phyloP scores from a whole-genome alignment of 2,329 filamentous ascomycete species.

The Colletotrichum graminicola region DNA sequence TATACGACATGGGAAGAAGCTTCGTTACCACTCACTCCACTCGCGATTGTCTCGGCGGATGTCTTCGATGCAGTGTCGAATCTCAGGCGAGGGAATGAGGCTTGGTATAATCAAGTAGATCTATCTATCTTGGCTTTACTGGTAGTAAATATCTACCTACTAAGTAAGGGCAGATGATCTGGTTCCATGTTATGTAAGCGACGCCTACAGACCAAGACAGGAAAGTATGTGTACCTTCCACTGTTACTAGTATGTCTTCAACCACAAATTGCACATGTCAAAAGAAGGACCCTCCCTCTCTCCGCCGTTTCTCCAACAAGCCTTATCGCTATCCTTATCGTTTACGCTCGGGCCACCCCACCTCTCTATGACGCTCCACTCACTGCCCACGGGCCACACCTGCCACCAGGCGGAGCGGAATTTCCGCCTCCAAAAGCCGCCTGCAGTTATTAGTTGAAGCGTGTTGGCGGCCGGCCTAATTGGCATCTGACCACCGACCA shows the following conservation, averaged over 20 bases:
- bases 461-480: slow-evolving; percentile 16
- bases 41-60: neutral
- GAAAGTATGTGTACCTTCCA: too few species aligned
- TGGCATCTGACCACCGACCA: slow-evolving; percentile 40
- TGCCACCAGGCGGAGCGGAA: slow-evolving; percentile 38
- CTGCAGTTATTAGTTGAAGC: slow-evolving; percentile 17
- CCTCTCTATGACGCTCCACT: slow-evolving; percentile 37
- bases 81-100: neutral
- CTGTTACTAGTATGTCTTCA: neutral
- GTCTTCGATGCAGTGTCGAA: neutral
- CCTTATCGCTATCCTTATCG: slow-evolving; percentile 32
- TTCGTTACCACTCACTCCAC: neutral
- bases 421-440: slow-evolving; percentile 28
- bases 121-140: neutral
- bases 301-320: slow-evolving; percentile 21
- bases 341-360: slow-evolving; percentile 21
- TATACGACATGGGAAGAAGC: slow-evolving; percentile 1
- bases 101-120: too few species aligned
- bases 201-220: neutral
- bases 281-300: neutral
- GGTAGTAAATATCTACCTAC: neutral
- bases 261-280: slow-evolving; percentile 17
- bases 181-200: neutral
- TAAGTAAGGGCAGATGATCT: neutral
- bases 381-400: slow-evolving; percentile 11